Percentiles rank a stretch among this genome's conserved stretches.
phyloP scores from a whole-genome alignment of 345 rosid genomes.

The Moricandia arvensis region DNA sequence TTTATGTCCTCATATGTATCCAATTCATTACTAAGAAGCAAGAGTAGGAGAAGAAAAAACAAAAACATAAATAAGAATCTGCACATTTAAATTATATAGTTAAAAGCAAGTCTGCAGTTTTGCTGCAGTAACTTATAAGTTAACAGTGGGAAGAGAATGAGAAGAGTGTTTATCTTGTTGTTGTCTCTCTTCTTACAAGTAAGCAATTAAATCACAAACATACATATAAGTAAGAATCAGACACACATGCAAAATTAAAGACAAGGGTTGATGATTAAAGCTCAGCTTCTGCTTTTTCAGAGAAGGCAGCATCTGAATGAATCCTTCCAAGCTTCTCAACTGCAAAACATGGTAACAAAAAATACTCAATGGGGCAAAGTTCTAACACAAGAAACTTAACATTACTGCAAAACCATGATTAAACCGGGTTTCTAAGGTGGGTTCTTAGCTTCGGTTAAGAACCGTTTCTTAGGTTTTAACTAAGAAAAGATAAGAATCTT shows the following conservation, averaged over 20 bases:
- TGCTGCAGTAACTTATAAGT: slow-evolving; percentile 35
- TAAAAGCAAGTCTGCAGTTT: slow-evolving; percentile 34
- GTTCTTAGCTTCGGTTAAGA: too few relatives aligned
- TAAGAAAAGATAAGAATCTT: too few relatives aligned
- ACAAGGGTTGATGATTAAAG: slow-evolving; percentile 14
- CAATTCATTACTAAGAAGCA: neutral
- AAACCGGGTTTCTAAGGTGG: too few relatives aligned
- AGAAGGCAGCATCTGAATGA: neutral
- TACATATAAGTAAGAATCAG: slow-evolving; percentile 17
- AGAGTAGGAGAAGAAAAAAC: neutral
- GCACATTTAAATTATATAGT: slow-evolving; percentile 36
- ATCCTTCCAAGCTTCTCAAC: slow-evolving; percentile 26
- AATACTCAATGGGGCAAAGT: neutral
- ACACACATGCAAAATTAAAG: slow-evolving; percentile 29
- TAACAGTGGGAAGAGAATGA: slow-evolving; percentile 4
- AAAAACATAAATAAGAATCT: slow-evolving; percentile 25
- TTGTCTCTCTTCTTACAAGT: neutral
- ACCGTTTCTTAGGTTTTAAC: too few relatives aligned
- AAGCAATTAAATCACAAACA: slow-evolving; percentile 24
- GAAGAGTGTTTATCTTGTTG: neutral
- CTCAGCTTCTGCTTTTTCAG: slow-evolving; percentile 19
- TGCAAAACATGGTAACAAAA: slow-evolving; percentile 10
- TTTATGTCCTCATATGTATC: neutral
- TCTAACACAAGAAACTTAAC: neutral
- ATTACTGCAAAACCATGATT: too few relatives aligned